Evolutionary conservation across 768 basidiomycete genomes (phyloP).

Genomic region (Termitomyces sp.): DNA sequence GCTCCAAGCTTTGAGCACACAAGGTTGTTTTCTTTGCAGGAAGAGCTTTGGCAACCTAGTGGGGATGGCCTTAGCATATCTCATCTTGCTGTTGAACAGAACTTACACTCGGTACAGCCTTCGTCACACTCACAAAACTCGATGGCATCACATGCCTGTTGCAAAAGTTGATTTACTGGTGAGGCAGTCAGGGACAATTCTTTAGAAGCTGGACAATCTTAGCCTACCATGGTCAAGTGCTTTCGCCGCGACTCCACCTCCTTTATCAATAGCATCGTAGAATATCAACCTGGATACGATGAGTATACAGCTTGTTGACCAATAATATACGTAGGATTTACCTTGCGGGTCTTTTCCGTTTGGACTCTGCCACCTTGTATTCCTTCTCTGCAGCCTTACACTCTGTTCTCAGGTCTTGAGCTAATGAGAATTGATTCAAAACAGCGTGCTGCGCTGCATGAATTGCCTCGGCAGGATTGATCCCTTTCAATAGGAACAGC

Average conservation of each 20-base stretch:
- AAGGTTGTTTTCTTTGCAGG: conserved; percentile 70
- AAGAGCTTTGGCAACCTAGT: conserved; percentile 63
- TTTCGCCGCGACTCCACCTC: conserved; percentile 71
- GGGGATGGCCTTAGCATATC: background rate
- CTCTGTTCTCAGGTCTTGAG: conserved; percentile 73
- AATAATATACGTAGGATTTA: conserved; percentile 20
- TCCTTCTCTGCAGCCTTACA: conserved; percentile 82
- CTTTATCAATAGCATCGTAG: conserved; percentile 69
- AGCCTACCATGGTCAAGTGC: conserved; percentile 78
- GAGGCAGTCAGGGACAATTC: background rate
- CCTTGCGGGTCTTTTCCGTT: conserved; percentile 71
- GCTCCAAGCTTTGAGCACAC: conserved; percentile 80
- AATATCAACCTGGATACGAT: conserved; percentile 66
- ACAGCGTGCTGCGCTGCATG: conserved; percentile 86
- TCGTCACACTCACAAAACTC: conserved; percentile 62
- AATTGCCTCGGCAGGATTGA: conserved; percentile 76
- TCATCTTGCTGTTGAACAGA: background rate
- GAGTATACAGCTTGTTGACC: background rate
- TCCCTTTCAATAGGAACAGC: conserved; percentile 49
- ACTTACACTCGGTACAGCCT: conserved; percentile 71
- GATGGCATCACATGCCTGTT: conserved; percentile 55
- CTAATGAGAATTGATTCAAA: conserved; percentile 71
- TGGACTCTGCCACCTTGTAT: conserved; percentile 49
- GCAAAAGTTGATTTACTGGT: conserved; percentile 56
- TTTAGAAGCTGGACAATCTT: background rate